These are phyloP conservation scores for Escovopsis weberi DNA, from an alignment of 2,329 filamentous ascomycete genomes.

Conservation along the genomic window DNA sequence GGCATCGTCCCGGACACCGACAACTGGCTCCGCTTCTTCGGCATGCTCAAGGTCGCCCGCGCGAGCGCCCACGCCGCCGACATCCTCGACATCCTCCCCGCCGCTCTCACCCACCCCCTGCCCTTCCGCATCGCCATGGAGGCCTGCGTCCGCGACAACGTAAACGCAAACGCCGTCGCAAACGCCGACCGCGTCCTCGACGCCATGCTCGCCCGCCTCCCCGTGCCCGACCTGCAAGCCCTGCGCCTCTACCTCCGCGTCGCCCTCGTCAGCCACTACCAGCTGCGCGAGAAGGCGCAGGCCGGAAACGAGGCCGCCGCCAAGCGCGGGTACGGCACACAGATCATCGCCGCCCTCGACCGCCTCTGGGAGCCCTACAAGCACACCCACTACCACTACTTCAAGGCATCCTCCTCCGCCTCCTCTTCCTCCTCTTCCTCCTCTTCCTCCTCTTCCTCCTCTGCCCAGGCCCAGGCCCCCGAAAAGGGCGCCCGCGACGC, in stretches of 20 bases:
- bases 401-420: slow-evolving; percentile 9
- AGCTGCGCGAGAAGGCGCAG: slow-evolving; percentile 20
- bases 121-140: slow-evolving; percentile 61
- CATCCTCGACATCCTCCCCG: slow-evolving; percentile 42
- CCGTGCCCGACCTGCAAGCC: slow-evolving; percentile 33
- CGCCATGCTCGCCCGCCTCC: slow-evolving; percentile 35
- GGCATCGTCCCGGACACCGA: slow-evolving; percentile 55
- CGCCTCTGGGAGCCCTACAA: slow-evolving; percentile 36
- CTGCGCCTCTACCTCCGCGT: slow-evolving; percentile 43
- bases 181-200: slow-evolving; percentile 52
- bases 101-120: slow-evolving; percentile 18
- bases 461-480: slow-evolving; percentile 5
- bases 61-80: slow-evolving; percentile 47
- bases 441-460: neutral
- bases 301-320: slow-evolving; percentile 18
- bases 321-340: slow-evolving; percentile 31
- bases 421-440: no score
- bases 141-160: slow-evolving; percentile 60
- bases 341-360: slow-evolving; percentile 35
- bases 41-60: slow-evolving; percentile 49
- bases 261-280: slow-evolving; percentile 32
- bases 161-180: slow-evolving; percentile 54
- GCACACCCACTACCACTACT: slow-evolving; percentile 22
- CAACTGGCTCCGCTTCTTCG: slow-evolving; percentile 56
- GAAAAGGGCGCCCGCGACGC: slow-evolving; percentile 5